Evolutionary conservation across 805 yeast species (phyloP), one percentile per base, ranked within the genome.

Genomic region (Lipomyces lipofer): DNA sequence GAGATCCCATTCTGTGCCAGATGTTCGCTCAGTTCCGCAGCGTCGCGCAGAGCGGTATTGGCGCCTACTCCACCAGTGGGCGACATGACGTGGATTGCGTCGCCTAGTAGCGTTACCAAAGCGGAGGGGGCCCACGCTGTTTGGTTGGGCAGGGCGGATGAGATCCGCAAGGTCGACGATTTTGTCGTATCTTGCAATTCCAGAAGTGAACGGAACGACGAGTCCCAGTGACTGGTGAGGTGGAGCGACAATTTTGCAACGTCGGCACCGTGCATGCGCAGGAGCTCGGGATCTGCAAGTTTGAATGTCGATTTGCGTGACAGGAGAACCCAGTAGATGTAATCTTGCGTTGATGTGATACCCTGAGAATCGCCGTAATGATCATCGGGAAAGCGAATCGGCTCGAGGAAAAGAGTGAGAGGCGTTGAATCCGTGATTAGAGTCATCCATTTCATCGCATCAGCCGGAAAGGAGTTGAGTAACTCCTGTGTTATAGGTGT

Each of bases 151-250:
- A 21, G 10, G 9, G 49, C 49, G 12, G 49, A 46, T 12, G 29
- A 19, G 25, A 38, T 46, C 28, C 47, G 53, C n/a, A 46, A 52
- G 15, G 52, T 10, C 10, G 49, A 42, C 12, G 49, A 13, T 15
- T 46, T 52, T 4, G n/a, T 17, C 13, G 47, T 19, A 1, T 46
- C 48, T 39, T 46, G 49, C 1, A 4, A 8, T 15, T 38, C 51
- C 7, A 46, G 32, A 9, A 46, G 10, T 8, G 49, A 10, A n/a
- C 52, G 52, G 25, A 7, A 22, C 21, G 2, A 12, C 12, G 51
- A 28, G 28, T 33, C 15, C 49, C 49, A 46, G n/a, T 21, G 29
- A 24, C 29, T 27, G 52, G 49, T 24, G 21, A 38, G n/a, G 17
- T 24, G 15, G n/a, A 32, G 52, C n/a, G 48, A 38, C 43, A 21